Conservation (phyloP, 1,139 yeast species). For the Hansenula lynferdii region DNA sequence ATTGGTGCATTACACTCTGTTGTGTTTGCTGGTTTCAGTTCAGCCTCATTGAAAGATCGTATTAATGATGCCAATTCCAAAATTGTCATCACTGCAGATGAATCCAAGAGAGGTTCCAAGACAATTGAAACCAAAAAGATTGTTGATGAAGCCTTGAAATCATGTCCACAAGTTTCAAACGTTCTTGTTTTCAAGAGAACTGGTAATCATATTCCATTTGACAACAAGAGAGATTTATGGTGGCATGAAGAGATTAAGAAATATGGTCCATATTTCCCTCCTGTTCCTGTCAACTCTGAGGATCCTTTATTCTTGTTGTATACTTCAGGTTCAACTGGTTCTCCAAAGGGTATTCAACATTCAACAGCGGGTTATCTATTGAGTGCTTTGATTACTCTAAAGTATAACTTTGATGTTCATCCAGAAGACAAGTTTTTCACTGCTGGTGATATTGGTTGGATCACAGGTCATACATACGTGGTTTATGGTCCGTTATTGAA, state of each 20-base stretch:
- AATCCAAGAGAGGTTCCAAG: slow-evolving; percentile 79
- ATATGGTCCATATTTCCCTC: slow-evolving; percentile 77
- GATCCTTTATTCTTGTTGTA: slow-evolving; percentile 91
- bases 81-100: slow-evolving; percentile 75
- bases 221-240: slow-evolving; percentile 63
- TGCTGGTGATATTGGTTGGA: slow-evolving; percentile 90
- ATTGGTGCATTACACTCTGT: slow-evolving; percentile 83
- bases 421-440: slow-evolving; percentile 70
- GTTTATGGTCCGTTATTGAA: slow-evolving; percentile 76
- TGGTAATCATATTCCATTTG: slow-evolving; percentile 66
- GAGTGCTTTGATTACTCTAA: slow-evolving; percentile 65
- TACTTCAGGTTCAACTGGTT: slow-evolving; percentile 96
- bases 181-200: slow-evolving; percentile 74
- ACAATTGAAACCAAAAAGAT: slow-evolving; percentile 78
- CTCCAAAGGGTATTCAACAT: slow-evolving; percentile 96
- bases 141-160: slow-evolving; percentile 74
- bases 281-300: slow-evolving; percentile 83
- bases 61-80: slow-evolving; percentile 72
- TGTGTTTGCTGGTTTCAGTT: slow-evolving; percentile 79
- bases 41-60: slow-evolving; percentile 72
- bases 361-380: slow-evolving; percentile 76
- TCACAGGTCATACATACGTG: slow-evolving; percentile 81
- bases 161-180: slow-evolving; percentile 62
- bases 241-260: slow-evolving; percentile 75
- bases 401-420: slow-evolving; percentile 74